Evolutionary conservation across 2,329 filamentous ascomycete genomes (phyloP).

Genomic region (Colletotrichum sp.): DNA sequence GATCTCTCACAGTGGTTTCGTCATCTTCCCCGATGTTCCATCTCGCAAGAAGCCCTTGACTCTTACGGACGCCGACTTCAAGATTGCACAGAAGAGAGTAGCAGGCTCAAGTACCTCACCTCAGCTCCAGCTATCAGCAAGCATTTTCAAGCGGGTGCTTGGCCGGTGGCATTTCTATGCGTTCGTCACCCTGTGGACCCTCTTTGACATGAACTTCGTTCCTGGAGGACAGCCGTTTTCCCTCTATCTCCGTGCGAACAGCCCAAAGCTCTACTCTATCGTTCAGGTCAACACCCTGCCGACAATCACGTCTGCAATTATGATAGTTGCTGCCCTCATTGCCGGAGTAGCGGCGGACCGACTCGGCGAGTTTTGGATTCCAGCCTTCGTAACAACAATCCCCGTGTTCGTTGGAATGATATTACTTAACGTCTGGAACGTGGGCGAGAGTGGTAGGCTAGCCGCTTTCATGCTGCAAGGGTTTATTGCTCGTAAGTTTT

Average conservation of each 20-base stretch:
- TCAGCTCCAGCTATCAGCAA: conserved; percentile 32
- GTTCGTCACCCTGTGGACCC: conserved; percentile 38
- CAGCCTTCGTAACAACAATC: background rate
- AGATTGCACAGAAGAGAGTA: conserved; percentile 32
- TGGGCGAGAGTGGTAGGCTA: background rate
- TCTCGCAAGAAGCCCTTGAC: conserved; percentile 32
- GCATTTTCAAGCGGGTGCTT: conserved; percentile 40
- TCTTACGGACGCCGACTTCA: conserved; percentile 25
- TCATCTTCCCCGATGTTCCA: conserved; percentile 32
- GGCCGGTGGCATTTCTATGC: conserved; percentile 42
- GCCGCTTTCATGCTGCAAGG: background rate
- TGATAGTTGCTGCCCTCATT: background rate
- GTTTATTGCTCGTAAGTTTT: background rate
- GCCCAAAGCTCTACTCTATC: background rate
- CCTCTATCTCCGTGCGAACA: conserved; percentile 41
- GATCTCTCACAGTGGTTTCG: conserved; percentile 51
- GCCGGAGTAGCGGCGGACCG: background rate
- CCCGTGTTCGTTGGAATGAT: background rate
- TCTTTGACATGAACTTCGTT: conserved; percentile 40
- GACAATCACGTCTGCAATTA: background rate
- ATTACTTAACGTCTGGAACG: background rate
- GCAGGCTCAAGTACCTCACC: conserved; percentile 29
- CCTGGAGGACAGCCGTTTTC: conserved; percentile 37
- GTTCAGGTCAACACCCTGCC: background rate
- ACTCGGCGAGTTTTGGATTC: background rate